phyloP scores from a whole-genome alignment of 2,329 filamentous ascomycete genomes.

The Epichloe sp. region DNA sequence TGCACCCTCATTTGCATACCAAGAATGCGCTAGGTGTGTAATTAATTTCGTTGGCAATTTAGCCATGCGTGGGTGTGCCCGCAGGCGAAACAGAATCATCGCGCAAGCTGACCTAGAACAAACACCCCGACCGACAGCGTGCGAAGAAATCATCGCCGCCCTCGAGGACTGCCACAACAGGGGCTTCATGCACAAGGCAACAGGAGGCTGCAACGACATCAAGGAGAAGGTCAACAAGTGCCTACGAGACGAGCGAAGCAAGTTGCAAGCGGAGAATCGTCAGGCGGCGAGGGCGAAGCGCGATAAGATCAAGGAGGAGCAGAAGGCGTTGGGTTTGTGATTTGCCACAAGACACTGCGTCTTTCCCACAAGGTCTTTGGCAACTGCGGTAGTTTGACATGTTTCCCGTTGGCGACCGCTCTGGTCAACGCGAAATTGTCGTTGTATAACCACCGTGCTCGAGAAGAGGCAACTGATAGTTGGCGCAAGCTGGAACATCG shows the following conservation, averaged over 20 bases:
- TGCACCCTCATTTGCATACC: constrained; percentile 97
- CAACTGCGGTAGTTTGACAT: not conserved
- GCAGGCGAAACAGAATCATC: not conserved
- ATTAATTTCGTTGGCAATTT: not conserved
- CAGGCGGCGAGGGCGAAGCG: constrained; percentile 55
- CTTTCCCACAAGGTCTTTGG: not conserved
- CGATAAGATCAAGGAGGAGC: constrained; percentile 55
- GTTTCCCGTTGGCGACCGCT: not conserved
- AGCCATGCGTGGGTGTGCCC: not conserved
- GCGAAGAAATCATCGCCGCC: constrained; percentile 83
- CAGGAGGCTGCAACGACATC: constrained; percentile 78
- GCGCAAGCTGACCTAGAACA: not conserved
- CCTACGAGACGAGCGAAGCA: constrained; percentile 65
- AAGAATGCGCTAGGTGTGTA: constrained; percentile 71
- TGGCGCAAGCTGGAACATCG: not conserved
- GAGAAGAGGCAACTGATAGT: not conserved
- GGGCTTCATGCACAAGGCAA: constrained; percentile 83
- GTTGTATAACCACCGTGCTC: not conserved
- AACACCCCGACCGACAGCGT: constrained; percentile 44
- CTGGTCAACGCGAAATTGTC: not conserved
- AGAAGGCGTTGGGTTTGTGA: constrained; percentile 41
- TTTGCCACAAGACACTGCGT: not conserved
- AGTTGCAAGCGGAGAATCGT: constrained; percentile 64
- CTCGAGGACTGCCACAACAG: constrained; percentile 91
- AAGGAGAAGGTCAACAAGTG: constrained; percentile 80